A percentile compares a stretch with the other conserved stretches of the same genome.
phyloP scores from a whole-genome alignment of 192 early-diverging fungal genomes.

The Mortierella claussenii region DNA sequence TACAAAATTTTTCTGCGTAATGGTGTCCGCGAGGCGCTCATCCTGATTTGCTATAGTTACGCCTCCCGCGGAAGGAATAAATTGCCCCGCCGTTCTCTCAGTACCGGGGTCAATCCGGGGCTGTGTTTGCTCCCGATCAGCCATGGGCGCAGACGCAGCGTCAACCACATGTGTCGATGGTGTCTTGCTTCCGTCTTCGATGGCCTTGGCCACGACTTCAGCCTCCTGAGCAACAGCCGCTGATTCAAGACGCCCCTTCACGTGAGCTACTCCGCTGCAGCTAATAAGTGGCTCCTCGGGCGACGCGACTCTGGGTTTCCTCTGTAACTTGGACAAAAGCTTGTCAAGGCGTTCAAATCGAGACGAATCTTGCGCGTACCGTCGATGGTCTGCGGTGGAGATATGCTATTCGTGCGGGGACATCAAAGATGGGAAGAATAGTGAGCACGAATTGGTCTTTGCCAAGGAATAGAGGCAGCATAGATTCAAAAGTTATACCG shows the following conservation, averaged over 20 bases:
- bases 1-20: no score
- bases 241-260: neutral
- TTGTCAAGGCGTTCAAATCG: constrained; percentile 30
- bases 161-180: no score
- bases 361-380: constrained; percentile 20
- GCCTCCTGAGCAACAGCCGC: neutral
- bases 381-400: constrained; percentile 16
- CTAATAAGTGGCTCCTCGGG: neutral
- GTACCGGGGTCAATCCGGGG: no score
- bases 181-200: neutral
- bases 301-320: constrained; percentile 14
- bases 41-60: no score
- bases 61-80: no score
- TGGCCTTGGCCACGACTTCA: neutral
- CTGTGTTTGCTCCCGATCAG: no score
- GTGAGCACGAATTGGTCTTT: neutral
- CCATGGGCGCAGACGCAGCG: no score
- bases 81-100: no score
- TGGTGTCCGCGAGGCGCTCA: no score
- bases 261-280: neutral
- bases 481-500: neutral
- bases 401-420: constrained; percentile 17
- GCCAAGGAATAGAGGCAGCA: neutral
- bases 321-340: constrained; percentile 10
- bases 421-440: no score